Conservation (phyloP, 139 green algal species). For the Asterochloris sp. region DNA sequence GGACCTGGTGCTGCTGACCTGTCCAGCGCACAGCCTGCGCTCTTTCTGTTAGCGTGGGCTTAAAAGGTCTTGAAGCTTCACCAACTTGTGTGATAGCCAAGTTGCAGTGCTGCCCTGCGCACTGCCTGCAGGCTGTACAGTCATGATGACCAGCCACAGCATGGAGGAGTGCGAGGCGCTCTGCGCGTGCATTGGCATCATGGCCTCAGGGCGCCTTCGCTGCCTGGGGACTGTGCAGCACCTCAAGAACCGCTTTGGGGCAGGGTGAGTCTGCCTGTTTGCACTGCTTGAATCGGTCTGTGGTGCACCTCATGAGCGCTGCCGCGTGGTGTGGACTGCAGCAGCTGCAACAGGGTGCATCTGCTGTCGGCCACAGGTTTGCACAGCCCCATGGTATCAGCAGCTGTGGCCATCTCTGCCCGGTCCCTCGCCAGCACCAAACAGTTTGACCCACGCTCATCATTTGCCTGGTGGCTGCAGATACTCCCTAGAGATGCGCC, state of each 20-base stretch:
- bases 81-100: neutral
- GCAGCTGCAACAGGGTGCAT: no score
- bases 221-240: constrained; percentile 83
- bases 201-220: constrained; percentile 65
- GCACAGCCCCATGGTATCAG: neutral
- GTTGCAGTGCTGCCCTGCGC: neutral
- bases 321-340: no score
- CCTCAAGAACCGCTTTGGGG: constrained; percentile 81
- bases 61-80: neutral
- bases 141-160: constrained; percentile 78
- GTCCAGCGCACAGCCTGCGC: no score
- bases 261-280: constrained; percentile 30
- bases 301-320: no score
- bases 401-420: no score
- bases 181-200: constrained; percentile 81
- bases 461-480: constrained; percentile 11
- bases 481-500: constrained; percentile 31
- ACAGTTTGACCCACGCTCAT: neutral
- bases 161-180: constrained; percentile 97
- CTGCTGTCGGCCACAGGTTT: neutral
- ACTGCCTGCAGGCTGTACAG: constrained; percentile 36
- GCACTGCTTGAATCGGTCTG: no score
- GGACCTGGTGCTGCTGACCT: no score
- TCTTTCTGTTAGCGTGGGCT: no score
- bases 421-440: no score